These are phyloP conservation scores for Artemisia annua DNA, from an alignment of 129 eudicot genomes.

Conservation along the genomic window DNA sequence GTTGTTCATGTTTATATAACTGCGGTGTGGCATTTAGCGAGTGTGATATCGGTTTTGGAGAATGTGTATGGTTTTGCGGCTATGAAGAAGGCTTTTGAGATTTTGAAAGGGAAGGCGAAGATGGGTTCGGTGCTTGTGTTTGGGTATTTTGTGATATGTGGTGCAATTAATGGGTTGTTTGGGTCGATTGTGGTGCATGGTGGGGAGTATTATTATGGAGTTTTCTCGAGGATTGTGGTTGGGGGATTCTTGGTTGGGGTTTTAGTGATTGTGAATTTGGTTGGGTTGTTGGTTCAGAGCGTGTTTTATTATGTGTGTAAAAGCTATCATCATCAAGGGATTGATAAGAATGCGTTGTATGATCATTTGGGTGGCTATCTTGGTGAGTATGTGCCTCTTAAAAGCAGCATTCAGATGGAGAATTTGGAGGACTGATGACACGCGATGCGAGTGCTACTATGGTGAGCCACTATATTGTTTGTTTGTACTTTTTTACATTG, in stretches of 20 bases:
- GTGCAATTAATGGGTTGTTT: constrained; percentile 62
- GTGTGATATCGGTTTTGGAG: constrained; percentile 83
- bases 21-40: constrained; percentile 84
- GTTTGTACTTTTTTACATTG: constrained; percentile 22
- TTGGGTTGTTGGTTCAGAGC: constrained; percentile 84
- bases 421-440: constrained; percentile 47
- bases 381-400: constrained; percentile 93
- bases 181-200: constrained; percentile 77
- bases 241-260: constrained; percentile 93
- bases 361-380: constrained; percentile 93
- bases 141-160: constrained; percentile 65
- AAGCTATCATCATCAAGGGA: constrained; percentile 80
- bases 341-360: constrained; percentile 73
- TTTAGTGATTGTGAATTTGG: constrained; percentile 77
- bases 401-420: constrained; percentile 96
- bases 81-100: constrained; percentile 75
- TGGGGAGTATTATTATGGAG: constrained; percentile 54
- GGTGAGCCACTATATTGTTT: constrained; percentile 29
- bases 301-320: constrained; percentile 93
- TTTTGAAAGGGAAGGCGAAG: constrained; percentile 56
- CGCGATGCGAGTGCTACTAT: background rate
- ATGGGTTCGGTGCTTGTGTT: constrained; percentile 65
- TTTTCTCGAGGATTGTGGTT: constrained; percentile 60
- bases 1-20: constrained; percentile 83
- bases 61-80: constrained; percentile 73